Evolutionary conservation across 345 rosid genomes (phyloP).

Genomic region (Gossypium longicalyx): DNA sequence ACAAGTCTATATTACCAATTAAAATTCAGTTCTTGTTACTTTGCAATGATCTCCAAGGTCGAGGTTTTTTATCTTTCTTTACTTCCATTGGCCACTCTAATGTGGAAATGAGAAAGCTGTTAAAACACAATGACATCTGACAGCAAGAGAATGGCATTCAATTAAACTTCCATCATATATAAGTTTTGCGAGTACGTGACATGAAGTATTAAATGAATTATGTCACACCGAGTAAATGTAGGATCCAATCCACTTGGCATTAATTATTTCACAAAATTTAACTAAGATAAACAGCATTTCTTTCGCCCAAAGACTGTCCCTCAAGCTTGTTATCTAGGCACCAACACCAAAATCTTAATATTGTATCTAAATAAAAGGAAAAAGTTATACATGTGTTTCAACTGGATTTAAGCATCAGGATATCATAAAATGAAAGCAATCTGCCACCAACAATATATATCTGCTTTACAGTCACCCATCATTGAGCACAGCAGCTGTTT

Average conservation of each 20-base stretch:
- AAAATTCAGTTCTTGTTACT: not conserved
- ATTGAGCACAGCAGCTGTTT: not conserved
- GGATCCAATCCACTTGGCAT: not conserved
- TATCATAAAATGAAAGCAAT: not conserved
- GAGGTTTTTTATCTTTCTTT: slow-evolving; percentile 3
- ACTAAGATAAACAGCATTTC: not conserved
- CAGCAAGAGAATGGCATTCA: not conserved
- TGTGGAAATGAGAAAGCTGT: not conserved
- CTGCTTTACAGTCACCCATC: not conserved
- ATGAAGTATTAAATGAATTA: not conserved
- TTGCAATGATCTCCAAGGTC: not conserved
- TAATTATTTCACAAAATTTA: not conserved
- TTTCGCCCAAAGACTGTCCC: no score
- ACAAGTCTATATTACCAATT: not conserved
- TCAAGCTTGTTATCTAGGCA: not conserved
- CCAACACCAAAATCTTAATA: not conserved
- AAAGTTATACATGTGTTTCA: no score
- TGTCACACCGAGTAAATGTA: not conserved
- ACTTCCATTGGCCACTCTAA: not conserved
- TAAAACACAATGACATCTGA: not conserved
- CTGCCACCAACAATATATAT: not conserved
- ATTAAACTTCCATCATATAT: not conserved
- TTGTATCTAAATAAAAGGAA: no score
- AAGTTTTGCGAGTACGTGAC: not conserved
- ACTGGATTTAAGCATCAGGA: not conserved